These are phyloP conservation scores for Suhomyces emberorum DNA, from an alignment of 805 yeast genomes.

Conservation along the genomic window DNA sequence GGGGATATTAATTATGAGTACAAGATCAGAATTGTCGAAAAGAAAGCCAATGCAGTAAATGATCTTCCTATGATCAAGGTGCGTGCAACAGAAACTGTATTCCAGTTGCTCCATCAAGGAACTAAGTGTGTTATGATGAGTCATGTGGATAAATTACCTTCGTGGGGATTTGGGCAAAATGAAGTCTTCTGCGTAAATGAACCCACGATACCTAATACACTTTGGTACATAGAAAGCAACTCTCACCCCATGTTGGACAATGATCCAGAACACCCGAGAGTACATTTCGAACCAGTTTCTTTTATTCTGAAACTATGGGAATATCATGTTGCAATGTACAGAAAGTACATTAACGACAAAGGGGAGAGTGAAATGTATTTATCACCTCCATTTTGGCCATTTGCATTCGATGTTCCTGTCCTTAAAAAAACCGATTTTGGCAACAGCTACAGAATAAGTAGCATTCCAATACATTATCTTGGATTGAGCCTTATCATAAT, in stretches of 20 bases:
- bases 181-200: constrained; percentile 84
- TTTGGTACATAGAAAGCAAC: constrained; percentile 74
- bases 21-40: constrained; percentile 48
- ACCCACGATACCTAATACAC: constrained; percentile 63
- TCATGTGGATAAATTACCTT: constrained; percentile 72
- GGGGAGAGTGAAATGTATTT: constrained; percentile 33
- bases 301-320: constrained; percentile 53
- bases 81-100: constrained; percentile 61
- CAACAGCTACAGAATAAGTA: constrained; percentile 60
- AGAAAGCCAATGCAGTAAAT: constrained; percentile 29
- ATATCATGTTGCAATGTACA: constrained; percentile 55
- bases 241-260: constrained; percentile 46
- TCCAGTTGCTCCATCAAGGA: constrained; percentile 65
- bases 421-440: constrained; percentile 44
- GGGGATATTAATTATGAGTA: constrained; percentile 74
- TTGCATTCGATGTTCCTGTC: constrained; percentile 54
- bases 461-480: constrained; percentile 53
- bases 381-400: constrained; percentile 60
- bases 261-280: constrained; percentile 16
- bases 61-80: constrained; percentile 34
- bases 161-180: constrained; percentile 78
- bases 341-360: constrained; percentile 36
- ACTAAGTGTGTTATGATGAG: constrained; percentile 69
- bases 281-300: constrained; percentile 28
- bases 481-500: constrained; percentile 30